Percentiles rank a stretch among this genome's conserved stretches.
These are phyloP conservation scores for Amanita rimosa DNA, from an alignment of 768 basidiomycete genomes.

Conservation along the genomic window DNA sequence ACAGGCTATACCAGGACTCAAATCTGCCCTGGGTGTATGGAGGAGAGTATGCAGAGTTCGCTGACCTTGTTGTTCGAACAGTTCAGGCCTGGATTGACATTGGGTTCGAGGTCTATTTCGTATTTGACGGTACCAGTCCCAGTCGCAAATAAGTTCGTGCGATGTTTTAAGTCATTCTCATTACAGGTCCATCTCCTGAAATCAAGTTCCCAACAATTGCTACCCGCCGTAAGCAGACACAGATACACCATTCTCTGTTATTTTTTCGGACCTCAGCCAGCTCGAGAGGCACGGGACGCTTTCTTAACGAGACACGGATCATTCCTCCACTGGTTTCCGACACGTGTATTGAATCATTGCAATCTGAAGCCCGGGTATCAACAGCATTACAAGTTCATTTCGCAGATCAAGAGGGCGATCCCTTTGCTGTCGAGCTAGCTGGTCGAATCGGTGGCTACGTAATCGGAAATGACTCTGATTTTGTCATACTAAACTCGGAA, in stretches of 20 bases:
- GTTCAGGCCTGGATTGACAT: slow-evolving; percentile 60
- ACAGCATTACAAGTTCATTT: slow-evolving; percentile 45
- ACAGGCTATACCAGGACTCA: slow-evolving; percentile 47
- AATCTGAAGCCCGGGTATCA: slow-evolving; percentile 21
- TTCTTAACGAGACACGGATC: slow-evolving; percentile 63
- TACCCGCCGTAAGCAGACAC: slow-evolving; percentile 44
- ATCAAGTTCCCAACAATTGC: slow-evolving; percentile 63
- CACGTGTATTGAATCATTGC: slow-evolving; percentile 47
- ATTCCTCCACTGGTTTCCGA: slow-evolving; percentile 57
- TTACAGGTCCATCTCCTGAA: slow-evolving; percentile 53
- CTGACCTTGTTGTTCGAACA: slow-evolving; percentile 32
- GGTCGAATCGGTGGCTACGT: slow-evolving; percentile 66
- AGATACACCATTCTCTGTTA: slow-evolving; percentile 50
- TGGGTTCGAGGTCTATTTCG: slow-evolving; percentile 57
- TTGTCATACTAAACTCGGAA: slow-evolving; percentile 63
- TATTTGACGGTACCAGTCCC: slow-evolving; percentile 66
- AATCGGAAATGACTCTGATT: slow-evolving; percentile 74
- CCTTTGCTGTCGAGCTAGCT: slow-evolving; percentile 77
- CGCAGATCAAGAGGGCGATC: slow-evolving; percentile 77
- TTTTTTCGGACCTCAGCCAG: slow-evolving; percentile 72
- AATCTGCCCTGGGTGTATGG: slow-evolving; percentile 78
- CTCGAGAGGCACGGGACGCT: slow-evolving; percentile 55
- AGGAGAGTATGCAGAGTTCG: slow-evolving; percentile 61
- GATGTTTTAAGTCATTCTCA: slow-evolving; percentile 9
- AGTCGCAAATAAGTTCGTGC: slow-evolving; percentile 7